These are phyloP conservation scores for Lachancea thermotolerans DNA, from an alignment of 805 yeast species.

Conservation along the genomic window DNA sequence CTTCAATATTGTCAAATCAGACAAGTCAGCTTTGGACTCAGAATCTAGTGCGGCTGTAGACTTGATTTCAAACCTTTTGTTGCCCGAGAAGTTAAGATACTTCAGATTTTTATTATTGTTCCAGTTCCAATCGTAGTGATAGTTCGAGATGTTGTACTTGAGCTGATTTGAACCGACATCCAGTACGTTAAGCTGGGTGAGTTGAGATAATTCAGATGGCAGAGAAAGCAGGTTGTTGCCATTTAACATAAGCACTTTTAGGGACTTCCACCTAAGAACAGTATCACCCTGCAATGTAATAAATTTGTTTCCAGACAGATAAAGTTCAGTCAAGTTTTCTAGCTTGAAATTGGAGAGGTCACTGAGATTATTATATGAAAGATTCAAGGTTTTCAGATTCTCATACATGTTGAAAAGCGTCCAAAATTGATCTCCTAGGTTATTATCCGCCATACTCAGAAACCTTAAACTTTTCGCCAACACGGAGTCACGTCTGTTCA, in stretches of 20 bases:
- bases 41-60: conserved; percentile 37
- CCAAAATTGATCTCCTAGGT: conserved; percentile 70
- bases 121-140: conserved; percentile 99
- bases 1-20: conserved; percentile 66
- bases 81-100: conserved; percentile 87
- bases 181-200: conserved; percentile 55
- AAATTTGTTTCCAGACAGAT: conserved; percentile 76
- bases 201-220: conserved; percentile 80
- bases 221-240: conserved; percentile 79
- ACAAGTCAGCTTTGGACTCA: conserved; percentile 41
- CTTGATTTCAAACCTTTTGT: conserved; percentile 83
- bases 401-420: conserved; percentile 54
- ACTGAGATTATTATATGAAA: conserved; percentile 76
- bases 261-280: conserved; percentile 49
- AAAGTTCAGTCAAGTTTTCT: conserved; percentile 53
- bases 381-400: conserved; percentile 56
- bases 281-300: conserved; percentile 82
- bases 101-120: conserved; percentile 67
- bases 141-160: conserved; percentile 87
- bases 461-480: conserved; percentile 46
- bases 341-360: conserved; percentile 78
- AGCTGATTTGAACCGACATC: conserved; percentile 90
- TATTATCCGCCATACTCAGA: conserved; percentile 75
- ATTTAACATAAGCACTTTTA: conserved; percentile 63
- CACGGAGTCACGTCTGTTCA: conserved; percentile 12